Base-by-base conservation (phyloP, 2,329 filamentous ascomycete species). In the Trichoderma hamatum region DNA sequence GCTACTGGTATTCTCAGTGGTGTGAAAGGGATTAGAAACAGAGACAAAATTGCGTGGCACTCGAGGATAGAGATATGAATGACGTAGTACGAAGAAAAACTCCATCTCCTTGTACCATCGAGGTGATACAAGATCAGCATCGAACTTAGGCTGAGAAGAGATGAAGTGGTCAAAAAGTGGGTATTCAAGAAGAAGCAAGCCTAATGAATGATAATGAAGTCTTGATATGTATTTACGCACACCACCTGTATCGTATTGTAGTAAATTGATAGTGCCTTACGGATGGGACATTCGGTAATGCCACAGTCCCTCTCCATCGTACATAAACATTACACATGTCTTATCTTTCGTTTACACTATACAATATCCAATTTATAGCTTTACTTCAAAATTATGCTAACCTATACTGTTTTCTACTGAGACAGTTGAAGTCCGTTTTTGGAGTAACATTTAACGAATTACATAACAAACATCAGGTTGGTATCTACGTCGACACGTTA, bases 401-500 rank as follows among this genome's bases (percentile, higher is more conserved):
- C 7, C 19, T 43, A 43, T 19, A 16, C 16, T 43, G 6, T 5
- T 43, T n/a, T 43, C 39, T 43, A 43, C 19, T 16, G 2, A 43
- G 6, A n/a, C 39, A 43, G 16, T 9, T n/a, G 2, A n/a, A 24
- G 21, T 49, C 13, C 46, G 13, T 21, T 49, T 49, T 49, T 49
- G 21, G n/a, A 24, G n/a, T 10, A 49, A 21, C 9, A 13, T 49
- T 24, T 11, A 11, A 32, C 6, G 36, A n/a, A 16, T 72, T 73
- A 90, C 89, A 91, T 91, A 70, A 91, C 87, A 77, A 90, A 91
- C 67, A 89, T 81, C 64, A 91, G 78, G 75, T 90, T 85, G 70
- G 87, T 89, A 77, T 91, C 89, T 91, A 69, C 6, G 9, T 43
- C 13, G 30, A 62, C 6, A 70, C 32, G 70, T 73, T 72, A 75